Evolutionary conservation across 495 filamentous ascomycete species (phyloP), one percentile per base, ranked within the genome.

Genomic region (Daldinia vernicosa): DNA sequence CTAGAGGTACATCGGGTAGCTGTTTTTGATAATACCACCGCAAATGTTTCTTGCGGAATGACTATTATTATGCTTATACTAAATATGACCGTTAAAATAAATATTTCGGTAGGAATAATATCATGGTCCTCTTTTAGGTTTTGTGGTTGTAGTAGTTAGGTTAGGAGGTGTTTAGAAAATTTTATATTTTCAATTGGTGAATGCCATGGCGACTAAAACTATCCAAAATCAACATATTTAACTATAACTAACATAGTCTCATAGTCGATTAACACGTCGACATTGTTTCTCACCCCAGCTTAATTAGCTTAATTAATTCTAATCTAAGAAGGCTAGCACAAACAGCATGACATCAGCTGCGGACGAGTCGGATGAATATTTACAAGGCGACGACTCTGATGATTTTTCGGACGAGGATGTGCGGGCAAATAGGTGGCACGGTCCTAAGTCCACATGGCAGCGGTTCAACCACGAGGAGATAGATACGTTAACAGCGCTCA

Each of bases 391-490:
- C 6, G 62, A 66, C 39, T 71, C 67, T 0, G 68, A 75, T 24
- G 62, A 62, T 19, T 81, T 76, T 0, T 63, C 73, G 32, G 72
- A 66, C 19, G 68, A 77, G 60, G 78, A 79, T 12, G 76, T 76
- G 17, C 78, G 82, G 5, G 81, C 84, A 9, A 88, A 86, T 70
- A 78, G 80, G 53, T 88, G 84, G 84, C 75, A 47, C 6, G 92
- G 92, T 6, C 66, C 80, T 1, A 66, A 83, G 17, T 82, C 82
- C 30, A 89, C 89, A 33, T 96, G 92, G 90, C 75, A 78, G 40
- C 73, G 72, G 1, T 78, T 86, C 59, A 94, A 89, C 11, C 79
- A 77, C 15, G 63, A 83, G 3, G 92, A 94, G 47, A 81, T 89
- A 6, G 77, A 81, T 17, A 79, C 89, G 1, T 83, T 83, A n/a